Percentiles rank a stretch among this genome's conserved stretches.
Conservation (phyloP, 2,329 filamentous ascomycete species). For the Penicillium sp. region DNA sequence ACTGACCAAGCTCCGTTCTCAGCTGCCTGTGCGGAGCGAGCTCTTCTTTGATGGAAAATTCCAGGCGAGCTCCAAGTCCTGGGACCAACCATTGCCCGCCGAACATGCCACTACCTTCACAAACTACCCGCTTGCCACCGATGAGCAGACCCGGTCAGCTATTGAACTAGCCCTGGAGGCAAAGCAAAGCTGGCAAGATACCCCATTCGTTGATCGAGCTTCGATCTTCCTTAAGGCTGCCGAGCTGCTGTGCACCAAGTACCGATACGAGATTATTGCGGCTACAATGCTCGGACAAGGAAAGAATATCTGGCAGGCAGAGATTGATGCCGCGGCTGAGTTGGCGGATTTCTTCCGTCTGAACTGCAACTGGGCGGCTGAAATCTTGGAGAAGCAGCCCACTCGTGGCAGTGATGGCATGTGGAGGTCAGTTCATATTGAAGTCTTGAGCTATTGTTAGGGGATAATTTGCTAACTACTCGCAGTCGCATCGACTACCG, state of each 20-base stretch:
- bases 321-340: constrained; percentile 92
- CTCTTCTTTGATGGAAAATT: constrained; percentile 31
- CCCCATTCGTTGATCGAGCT: constrained; percentile 84
- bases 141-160: constrained; percentile 69
- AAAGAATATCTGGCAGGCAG: constrained; percentile 95
- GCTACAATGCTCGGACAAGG: constrained; percentile 93
- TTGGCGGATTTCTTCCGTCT: constrained; percentile 77
- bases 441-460: background rate
- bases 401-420: constrained; percentile 75
- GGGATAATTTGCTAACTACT: background rate
- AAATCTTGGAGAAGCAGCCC: constrained; percentile 82
- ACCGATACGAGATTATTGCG: constrained; percentile 92
- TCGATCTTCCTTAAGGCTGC: constrained; percentile 92
- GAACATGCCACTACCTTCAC: constrained; percentile 60
- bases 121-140: constrained; percentile 75
- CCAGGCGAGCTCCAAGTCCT: constrained; percentile 24
- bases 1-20: constrained; percentile 31
- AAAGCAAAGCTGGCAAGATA: constrained; percentile 76
- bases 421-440: constrained; percentile 63
- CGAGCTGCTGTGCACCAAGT: constrained; percentile 82
- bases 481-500: constrained; percentile 73
- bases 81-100: constrained; percentile 30
- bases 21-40: constrained; percentile 34
- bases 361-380: constrained; percentile 70
- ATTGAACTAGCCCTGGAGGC: constrained; percentile 79